A percentile compares a stretch with the other conserved stretches of the same genome.
Conservation (phyloP, 148 eudicot species). For the Limonium bicolor region DNA sequence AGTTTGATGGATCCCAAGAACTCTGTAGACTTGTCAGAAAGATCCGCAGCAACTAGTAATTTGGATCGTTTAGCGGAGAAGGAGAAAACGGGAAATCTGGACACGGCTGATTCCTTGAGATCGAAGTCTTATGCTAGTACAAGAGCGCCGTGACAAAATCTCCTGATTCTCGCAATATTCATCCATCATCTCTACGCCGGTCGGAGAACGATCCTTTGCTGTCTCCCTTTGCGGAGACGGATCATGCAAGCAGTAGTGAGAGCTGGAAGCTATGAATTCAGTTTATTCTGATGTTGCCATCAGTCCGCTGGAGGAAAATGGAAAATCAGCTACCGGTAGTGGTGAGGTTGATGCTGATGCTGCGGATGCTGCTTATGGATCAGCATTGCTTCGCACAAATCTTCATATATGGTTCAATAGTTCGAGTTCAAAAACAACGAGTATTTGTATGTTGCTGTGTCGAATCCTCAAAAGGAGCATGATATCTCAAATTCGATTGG, state of each 20-base stretch:
- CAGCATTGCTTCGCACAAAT: constrained; percentile 6
- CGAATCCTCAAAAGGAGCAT: constrained; percentile 67
- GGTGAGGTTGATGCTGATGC: constrained; percentile 16
- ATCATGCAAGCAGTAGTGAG: constrained; percentile 6
- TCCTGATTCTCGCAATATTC: constrained; percentile 30
- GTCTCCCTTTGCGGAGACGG: constrained; percentile 16
- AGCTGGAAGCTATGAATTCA: constrained; percentile 11
- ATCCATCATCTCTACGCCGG: constrained; percentile 16
- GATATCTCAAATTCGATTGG: constrained; percentile 56
- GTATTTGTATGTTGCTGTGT: constrained; percentile 41
- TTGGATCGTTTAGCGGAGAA: too few relatives aligned
- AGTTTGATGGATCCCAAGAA: too few relatives aligned
- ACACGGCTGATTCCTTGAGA: constrained; percentile 23
- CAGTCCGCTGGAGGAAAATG: constrained; percentile 21
- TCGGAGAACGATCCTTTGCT: constrained; percentile 51
- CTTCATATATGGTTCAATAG: constrained; percentile 14
- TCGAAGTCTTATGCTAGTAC: constrained; percentile 40
- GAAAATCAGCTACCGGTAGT: too few relatives aligned
- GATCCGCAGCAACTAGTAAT: too few relatives aligned
- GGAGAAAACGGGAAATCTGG: constrained; percentile 28
- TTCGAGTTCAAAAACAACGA: constrained; percentile 13
- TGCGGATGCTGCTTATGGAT: constrained; percentile 1
- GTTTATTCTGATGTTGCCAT: constrained; percentile 28
- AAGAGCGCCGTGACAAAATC: constrained; percentile 36
- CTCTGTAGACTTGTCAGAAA: too few relatives aligned